A percentile compares a stretch with the other conserved stretches of the same genome.
Evolutionary conservation across 2,329 filamentous ascomycete species (phyloP).

Genomic region (Hypoxylon sp.): DNA sequence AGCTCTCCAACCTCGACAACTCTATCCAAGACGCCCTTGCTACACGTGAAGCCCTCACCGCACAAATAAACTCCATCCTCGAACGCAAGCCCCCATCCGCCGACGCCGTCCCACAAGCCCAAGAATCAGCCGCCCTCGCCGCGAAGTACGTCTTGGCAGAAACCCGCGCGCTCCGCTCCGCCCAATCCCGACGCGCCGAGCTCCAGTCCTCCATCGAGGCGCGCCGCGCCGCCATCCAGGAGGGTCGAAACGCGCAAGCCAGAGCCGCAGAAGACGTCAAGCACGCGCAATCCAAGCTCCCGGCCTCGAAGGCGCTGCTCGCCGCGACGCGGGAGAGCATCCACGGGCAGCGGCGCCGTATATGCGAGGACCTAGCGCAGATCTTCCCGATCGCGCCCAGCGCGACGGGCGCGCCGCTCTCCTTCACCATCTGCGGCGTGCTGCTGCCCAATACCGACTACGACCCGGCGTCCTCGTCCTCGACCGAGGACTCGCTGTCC

Average conservation of each 20-base stretch:
- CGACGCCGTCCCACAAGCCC: conserved; percentile 63
- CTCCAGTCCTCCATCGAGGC: conserved; percentile 76
- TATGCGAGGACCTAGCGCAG: conserved; percentile 83
- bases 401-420: conserved; percentile 71
- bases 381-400: conserved; percentile 86
- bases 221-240: conserved; percentile 76
- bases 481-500: conserved; percentile 79
- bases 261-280: conserved; percentile 73
- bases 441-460: conserved; percentile 86
- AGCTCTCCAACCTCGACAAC: conserved; percentile 87
- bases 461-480: conserved; percentile 63
- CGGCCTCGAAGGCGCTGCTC: conserved; percentile 68
- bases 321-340: conserved; percentile 74
- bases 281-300: conserved; percentile 72
- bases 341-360: conserved; percentile 88
- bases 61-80: conserved; percentile 80
- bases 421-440: conserved; percentile 86
- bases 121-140: conserved; percentile 65
- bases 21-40: conserved; percentile 91
- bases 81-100: conserved; percentile 55
- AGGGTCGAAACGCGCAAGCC: conserved; percentile 72
- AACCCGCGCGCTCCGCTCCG: conserved; percentile 74
- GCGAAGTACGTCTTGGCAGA: conserved; percentile 73
- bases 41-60: conserved; percentile 79
- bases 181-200: conserved; percentile 75